Evolutionary conservation across 2,329 filamentous ascomycete genomes (phyloP), one percentile per base, ranked within the genome.

Genomic region (Nemania diffusa): DNA sequence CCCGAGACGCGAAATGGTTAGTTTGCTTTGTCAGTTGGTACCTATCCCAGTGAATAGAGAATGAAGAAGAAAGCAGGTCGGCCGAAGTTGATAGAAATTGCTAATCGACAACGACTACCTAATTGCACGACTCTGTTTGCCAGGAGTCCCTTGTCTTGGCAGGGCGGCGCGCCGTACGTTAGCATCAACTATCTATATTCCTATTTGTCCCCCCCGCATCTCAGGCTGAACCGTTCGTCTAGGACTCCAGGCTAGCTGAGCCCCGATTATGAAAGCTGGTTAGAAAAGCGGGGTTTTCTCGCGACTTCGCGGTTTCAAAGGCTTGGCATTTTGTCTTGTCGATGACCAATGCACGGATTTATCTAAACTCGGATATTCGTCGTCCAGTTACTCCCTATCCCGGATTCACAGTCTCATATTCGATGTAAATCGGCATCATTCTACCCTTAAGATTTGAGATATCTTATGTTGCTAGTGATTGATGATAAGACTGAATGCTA

Each of bases 11-110:
- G 57, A 61, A 37, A 6, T 13, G 27, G 15, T 55, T 26, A 26
- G 5, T 8, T n/a, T 48, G 61, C 37, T 68, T 68, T 68, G 65
- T 68, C 65, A 65, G 50, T 64, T 57, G n/a, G n/a, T n/a, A 3
- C 11, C 26, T 15, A 55, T 53, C 24, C 26, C n/a, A n/a, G 34
- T 17, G 13, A 24, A 37, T 29, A 24, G 48, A 17, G n/a, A 40
- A 20, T 32, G 4, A 17, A 27, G 55, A 64, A 52, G 64, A 27
- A 9, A n/a, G 37, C 13, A 64, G 29, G 29, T 13, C 27, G 46
- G 52, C 64, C 44, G 32, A 40, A 48, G 44, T 7, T n/a, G 48
- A 64, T 24, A 29, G 24, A 20, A 9, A 40, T 60, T 60, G 40
- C 22, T 65, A 60, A 58, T 46, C n/a, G 26, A 32, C n/a, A 64